Evolutionary conservation across 495 filamentous ascomycete genomes (phyloP).

Genomic region (Penicillium manginii): DNA sequence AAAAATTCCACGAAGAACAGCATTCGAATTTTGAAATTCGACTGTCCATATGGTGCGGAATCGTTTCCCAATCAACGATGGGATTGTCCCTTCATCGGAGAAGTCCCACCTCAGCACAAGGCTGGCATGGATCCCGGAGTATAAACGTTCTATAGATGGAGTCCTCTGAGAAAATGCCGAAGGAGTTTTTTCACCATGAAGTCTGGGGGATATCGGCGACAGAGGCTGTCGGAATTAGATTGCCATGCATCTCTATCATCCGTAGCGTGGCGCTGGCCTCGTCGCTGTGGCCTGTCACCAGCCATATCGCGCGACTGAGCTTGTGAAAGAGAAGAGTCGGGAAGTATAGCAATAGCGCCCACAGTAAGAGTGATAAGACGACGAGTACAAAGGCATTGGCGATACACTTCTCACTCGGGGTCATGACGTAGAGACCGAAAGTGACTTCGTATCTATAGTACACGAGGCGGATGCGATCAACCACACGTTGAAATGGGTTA

Average conservation of each 20-base stretch:
- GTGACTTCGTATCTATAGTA: conserved; percentile 80
- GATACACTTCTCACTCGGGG: conserved; percentile 69
- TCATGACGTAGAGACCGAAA: conserved; percentile 74
- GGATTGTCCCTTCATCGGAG: not conserved
- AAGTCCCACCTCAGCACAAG: not conserved
- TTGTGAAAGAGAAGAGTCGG: conserved; percentile 45
- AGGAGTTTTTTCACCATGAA: conserved; percentile 2
- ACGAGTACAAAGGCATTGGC: conserved; percentile 57
- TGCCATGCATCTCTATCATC: conserved; percentile 33
- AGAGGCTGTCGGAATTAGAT: conserved; percentile 19
- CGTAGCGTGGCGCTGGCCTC: conserved; percentile 35
- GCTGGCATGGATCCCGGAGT: not conserved
- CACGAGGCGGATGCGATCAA: conserved; percentile 63
- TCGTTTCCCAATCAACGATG: not conserved
- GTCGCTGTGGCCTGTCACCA: conserved; percentile 45
- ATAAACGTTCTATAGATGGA: not conserved
- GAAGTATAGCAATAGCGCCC: conserved; percentile 46
- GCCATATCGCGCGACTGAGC: conserved; percentile 40
- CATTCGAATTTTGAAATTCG: not conserved
- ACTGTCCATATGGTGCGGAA: not conserved
- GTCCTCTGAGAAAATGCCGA: not conserved
- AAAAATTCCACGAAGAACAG: not conserved
- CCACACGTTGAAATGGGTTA: conserved; percentile 37
- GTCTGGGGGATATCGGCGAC: conserved; percentile 20
- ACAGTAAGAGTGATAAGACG: conserved; percentile 38